Conservation (phyloP, 176 grass and related monocot genomes). For the Juncus effusus region DNA sequence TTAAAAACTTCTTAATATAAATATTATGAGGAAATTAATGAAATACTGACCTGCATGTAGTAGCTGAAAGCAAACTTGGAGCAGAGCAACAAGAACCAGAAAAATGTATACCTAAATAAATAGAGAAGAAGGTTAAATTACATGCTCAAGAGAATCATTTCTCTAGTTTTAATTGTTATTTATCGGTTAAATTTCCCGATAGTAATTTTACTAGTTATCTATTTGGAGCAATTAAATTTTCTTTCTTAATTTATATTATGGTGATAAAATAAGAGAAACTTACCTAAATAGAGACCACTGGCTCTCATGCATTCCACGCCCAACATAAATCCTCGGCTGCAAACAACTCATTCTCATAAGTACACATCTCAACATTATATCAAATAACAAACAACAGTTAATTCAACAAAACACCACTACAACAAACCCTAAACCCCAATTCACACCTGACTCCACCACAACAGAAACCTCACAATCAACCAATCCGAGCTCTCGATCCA, state of each 20-base stretch:
- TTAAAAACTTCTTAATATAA: neutral
- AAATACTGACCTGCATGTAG: constrained; percentile 66
- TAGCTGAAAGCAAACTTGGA: constrained; percentile 89
- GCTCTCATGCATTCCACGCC: constrained; percentile 98
- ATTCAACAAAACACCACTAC: neutral
- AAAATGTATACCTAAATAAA: constrained; percentile 67
- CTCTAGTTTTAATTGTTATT: neutral
- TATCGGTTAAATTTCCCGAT: neutral
- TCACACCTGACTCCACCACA: constrained; percentile 95
- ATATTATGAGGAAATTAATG: constrained; percentile 5
- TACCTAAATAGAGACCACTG: constrained; percentile 84
- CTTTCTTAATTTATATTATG: neutral
- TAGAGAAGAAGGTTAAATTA: constrained; percentile 27
- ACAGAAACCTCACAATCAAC: constrained; percentile 65
- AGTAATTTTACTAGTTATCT: constrained; percentile 2
- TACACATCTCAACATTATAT: neutral
- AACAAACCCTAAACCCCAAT: no score
- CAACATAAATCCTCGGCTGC: constrained; percentile 96
- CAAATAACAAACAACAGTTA: constrained; percentile 9
- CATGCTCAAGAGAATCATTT: neutral
- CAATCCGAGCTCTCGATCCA: constrained; percentile 98
- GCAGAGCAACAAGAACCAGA: constrained; percentile 79
- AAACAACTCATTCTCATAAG: constrained; percentile 8
- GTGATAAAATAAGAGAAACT: constrained; percentile 33
- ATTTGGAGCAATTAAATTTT: constrained; percentile 8